Base-by-base conservation (phyloP, 1,139 yeast genomes). In the Meyerozyma guilliermondii region DNA sequence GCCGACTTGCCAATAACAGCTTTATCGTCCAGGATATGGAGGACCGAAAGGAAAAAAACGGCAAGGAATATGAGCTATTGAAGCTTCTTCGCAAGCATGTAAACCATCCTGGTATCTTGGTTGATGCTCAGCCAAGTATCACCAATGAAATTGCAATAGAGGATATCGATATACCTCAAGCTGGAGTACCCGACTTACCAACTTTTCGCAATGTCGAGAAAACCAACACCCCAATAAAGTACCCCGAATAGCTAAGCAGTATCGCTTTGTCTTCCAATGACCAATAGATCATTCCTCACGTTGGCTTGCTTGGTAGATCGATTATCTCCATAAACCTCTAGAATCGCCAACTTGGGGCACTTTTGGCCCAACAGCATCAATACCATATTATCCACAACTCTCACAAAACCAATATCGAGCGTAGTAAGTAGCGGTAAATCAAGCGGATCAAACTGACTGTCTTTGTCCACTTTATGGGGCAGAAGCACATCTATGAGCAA, bases 241-340 rank as follows among this genome's bases (percentile, higher is more conserved):
- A 66, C 44, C 68, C 71, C 2, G 53, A 51, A 17, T 54, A 53
- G n/a, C 22, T 51, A 40, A 8, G 33, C 34, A 29, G 46, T 50
- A 51, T 83, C 89, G 50, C 83, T 80, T 59, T 85, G 91, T 45
- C 95, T 72, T 7, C 96, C 96, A 46, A 87, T 79, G 4, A 88
- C 68, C 46, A 79, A 74, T 37, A 87, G 55, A 10, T 81, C 85
- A 1, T 68, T 67, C 44, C 82, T 67, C 4, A 76, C 58, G 3
- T 60, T 59, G 0, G 87, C 87, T 22, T 66, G 65, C 7, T 72
- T 65, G 0, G 89, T 81, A 43, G 92, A 82, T 49, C 78, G 67
- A 51, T 85, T 86, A 52, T 83, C 75, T 0, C 96, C 96, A 59
- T 83, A 87, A 5, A 87, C 87, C 55, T 87, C 96, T 43, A 89